Percentiles rank a stretch among this genome's conserved stretches.
phyloP scores from a whole-genome alignment of 345 rosid species.

The Syzygium aromaticum region DNA sequence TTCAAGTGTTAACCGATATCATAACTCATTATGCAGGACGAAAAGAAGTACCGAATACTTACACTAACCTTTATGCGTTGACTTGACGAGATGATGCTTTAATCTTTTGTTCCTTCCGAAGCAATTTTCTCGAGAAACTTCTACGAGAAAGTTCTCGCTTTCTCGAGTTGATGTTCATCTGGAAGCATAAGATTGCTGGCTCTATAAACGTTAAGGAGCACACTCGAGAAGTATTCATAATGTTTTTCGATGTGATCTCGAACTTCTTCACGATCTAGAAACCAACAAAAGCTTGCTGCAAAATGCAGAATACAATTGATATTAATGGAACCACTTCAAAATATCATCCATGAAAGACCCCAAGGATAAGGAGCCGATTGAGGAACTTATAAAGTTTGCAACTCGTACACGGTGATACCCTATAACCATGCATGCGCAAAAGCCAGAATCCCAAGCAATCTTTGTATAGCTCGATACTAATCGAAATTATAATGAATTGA shows the following conservation, averaged over 20 bases:
- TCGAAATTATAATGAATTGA: background rate
- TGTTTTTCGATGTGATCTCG: constrained; percentile 19
- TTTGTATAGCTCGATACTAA: constrained; percentile 24
- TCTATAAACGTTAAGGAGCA: constrained; percentile 37
- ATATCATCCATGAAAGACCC: background rate
- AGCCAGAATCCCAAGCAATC: constrained; percentile 53
- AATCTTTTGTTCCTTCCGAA: background rate
- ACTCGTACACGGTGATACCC: constrained; percentile 38
- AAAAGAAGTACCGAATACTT: background rate
- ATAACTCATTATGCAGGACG: background rate
- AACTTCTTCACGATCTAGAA: constrained; percentile 26
- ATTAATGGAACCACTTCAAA: background rate
- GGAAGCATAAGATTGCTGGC: constrained; percentile 57
- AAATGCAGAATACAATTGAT: background rate
- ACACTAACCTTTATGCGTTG: constrained; percentile 12
- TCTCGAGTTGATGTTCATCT: constrained; percentile 32
- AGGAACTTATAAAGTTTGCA: background rate
- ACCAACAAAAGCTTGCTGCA: constrained; percentile 55
- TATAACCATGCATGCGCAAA: constrained; percentile 43
- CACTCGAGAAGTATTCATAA: constrained; percentile 17
- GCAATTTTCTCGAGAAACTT: constrained; percentile 23
- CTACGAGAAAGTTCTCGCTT: constrained; percentile 38
- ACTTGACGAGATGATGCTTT: background rate
- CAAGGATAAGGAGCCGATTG: background rate
- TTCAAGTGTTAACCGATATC: background rate